These are phyloP conservation scores for Lodderomyces margitis DNA, from an alignment of 1,139 yeast species.

Conservation along the genomic window DNA sequence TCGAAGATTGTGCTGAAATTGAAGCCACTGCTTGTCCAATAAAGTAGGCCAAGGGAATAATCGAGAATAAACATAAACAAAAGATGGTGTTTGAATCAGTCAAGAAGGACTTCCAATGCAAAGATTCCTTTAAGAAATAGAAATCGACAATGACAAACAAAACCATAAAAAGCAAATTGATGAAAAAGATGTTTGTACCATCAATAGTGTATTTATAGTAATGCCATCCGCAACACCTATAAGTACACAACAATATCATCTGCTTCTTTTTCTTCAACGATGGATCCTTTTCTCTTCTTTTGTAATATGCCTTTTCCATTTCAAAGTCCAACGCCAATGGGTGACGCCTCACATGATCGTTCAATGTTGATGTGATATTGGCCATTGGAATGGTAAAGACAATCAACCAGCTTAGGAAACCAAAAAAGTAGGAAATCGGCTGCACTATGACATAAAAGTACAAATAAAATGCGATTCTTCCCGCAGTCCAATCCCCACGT, in stretches of 20 bases:
- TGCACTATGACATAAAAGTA: constrained; percentile 68
- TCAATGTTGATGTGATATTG: constrained; percentile 55
- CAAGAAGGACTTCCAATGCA: constrained; percentile 48
- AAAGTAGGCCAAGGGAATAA: constrained; percentile 91
- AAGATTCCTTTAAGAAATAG: constrained; percentile 55
- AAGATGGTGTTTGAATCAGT: constrained; percentile 68
- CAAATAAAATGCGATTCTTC: constrained; percentile 75
- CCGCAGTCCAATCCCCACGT: constrained; percentile 88
- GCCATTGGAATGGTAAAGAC: constrained; percentile 96
- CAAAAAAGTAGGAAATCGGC: constrained; percentile 60
- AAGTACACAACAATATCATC: constrained; percentile 70
- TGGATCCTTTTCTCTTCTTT: constrained; percentile 19
- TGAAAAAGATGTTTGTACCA: constrained; percentile 91
- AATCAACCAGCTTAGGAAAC: constrained; percentile 70
- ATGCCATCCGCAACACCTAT: constrained; percentile 86
- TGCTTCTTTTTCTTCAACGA: constrained; percentile 30
- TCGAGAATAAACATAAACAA: constrained; percentile 73
- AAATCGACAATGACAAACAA: constrained; percentile 81
- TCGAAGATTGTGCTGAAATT: constrained; percentile 95
- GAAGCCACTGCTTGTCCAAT: constrained; percentile 99
- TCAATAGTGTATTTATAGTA: constrained; percentile 95
- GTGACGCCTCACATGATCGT: constrained; percentile 82
- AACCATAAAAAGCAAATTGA: constrained; percentile 78
- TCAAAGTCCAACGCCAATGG: constrained; percentile 81
- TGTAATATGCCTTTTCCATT: constrained; percentile 53